phyloP scores from a whole-genome alignment of 768 basidiomycete species.

The Podaxis carcinomalis region DNA sequence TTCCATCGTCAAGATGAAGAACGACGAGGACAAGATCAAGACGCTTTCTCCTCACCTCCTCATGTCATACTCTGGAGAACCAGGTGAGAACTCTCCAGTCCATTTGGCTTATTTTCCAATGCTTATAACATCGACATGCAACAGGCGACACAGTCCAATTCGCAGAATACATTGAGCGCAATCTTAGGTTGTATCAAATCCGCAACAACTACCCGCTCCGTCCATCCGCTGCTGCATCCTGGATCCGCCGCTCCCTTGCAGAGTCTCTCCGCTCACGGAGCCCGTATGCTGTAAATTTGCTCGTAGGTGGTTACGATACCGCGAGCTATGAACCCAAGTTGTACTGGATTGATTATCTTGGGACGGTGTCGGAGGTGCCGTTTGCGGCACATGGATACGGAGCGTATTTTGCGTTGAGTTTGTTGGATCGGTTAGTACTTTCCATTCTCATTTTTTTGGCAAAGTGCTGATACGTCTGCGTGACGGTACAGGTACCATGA shows the following conservation, averaged over 20 bases:
- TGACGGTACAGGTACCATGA: conserved; percentile 70
- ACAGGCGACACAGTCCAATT: conserved; percentile 95
- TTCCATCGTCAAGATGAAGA: conserved; percentile 97
- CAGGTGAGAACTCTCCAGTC: conserved; percentile 44
- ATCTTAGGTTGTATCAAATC: conserved; percentile 94
- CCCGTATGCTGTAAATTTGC: conserved; percentile 89
- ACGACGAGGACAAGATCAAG: conserved; percentile 96
- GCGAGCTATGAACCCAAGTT: conserved; percentile 67
- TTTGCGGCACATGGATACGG: conserved; percentile 97
- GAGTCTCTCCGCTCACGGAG: conserved; percentile 82
- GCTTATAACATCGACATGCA: not conserved
- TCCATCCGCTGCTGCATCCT: conserved; percentile 88
- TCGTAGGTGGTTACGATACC: conserved; percentile 90
- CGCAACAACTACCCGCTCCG: conserved; percentile 87
- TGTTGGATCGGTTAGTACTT: conserved; percentile 76
- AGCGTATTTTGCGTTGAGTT: conserved; percentile 85
- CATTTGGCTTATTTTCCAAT: not conserved
- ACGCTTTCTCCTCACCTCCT: conserved; percentile 83
- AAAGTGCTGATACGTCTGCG: not conserved
- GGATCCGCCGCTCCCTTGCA: conserved; percentile 90
- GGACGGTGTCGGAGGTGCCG: conserved; percentile 82
- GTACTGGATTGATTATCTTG: conserved; percentile 97
- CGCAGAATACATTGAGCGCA: conserved; percentile 93
- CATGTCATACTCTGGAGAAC: conserved; percentile 95
- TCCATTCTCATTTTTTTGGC: not conserved